These are phyloP conservation scores for Trichoderma asperellum DNA, from an alignment of 2,329 filamentous ascomycete genomes.

Conservation along the genomic window DNA sequence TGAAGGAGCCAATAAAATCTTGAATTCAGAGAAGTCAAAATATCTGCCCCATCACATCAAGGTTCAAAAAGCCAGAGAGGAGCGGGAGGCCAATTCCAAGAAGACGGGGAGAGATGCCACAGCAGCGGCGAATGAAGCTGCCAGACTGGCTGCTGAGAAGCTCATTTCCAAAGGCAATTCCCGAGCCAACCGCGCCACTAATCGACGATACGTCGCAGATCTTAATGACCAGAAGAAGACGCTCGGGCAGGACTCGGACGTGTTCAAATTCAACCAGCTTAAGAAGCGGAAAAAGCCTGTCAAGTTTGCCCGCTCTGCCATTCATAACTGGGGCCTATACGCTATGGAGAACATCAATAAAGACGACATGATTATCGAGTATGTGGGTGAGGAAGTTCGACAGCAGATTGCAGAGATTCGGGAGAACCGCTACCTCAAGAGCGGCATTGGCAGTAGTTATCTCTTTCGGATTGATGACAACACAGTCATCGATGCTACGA, in stretches of 20 bases:
- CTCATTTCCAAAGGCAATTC: slow-evolving; percentile 86
- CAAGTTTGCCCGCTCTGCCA: slow-evolving; percentile 94
- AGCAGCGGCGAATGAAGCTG: slow-evolving; percentile 68
- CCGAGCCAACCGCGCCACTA: slow-evolving; percentile 91
- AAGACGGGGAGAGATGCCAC: slow-evolving; percentile 68
- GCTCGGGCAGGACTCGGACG: slow-evolving; percentile 81
- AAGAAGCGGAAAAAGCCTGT: slow-evolving; percentile 99
- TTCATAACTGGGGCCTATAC: slow-evolving; percentile 98
- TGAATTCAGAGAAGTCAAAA: slow-evolving; percentile 96
- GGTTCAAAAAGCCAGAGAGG: slow-evolving; percentile 87
- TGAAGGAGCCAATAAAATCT: slow-evolving; percentile 91
- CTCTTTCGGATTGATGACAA: slow-evolving; percentile 98
- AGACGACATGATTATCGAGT: slow-evolving; percentile 99
- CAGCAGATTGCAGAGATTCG: slow-evolving; percentile 97
- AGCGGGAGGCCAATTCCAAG: slow-evolving; percentile 77
- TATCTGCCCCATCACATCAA: slow-evolving; percentile 98
- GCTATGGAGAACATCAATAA: slow-evolving; percentile 96
- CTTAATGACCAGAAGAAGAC: slow-evolving; percentile 94
- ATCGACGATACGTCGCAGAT: slow-evolving; percentile 90
- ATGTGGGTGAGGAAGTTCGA: slow-evolving; percentile 95
- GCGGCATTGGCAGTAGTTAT: slow-evolving; percentile 95
- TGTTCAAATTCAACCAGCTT: slow-evolving; percentile 96
- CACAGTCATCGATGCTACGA: slow-evolving; percentile 96
- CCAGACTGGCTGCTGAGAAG: slow-evolving; percentile 77
- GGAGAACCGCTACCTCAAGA: slow-evolving; percentile 89